These are phyloP conservation scores for Vicia faba DNA, from an alignment of 306 rosid genomes.

Conservation along the genomic window DNA sequence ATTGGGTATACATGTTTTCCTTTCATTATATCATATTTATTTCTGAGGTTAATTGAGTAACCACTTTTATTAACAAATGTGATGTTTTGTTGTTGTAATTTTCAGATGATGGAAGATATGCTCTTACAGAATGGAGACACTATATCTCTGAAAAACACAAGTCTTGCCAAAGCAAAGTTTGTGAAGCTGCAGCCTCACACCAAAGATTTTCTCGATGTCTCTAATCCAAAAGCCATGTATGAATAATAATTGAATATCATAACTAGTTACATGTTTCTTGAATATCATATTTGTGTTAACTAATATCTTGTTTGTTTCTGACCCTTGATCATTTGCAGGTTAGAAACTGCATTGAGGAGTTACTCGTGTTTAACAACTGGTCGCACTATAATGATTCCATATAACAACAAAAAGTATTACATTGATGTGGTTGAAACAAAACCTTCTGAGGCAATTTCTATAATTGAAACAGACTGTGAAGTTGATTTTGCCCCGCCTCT, in stretches of 20 bases:
- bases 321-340: conserved; percentile 36
- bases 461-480: conserved; percentile 57
- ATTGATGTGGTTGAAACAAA: conserved; percentile 56
- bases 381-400: conserved; percentile 58
- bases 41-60: not conserved
- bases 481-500: conserved; percentile 62
- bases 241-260: not conserved
- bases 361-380: conserved; percentile 60
- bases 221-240: conserved; percentile 55
- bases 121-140: conserved; percentile 45
- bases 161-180: conserved; percentile 46
- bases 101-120: conserved; percentile 66
- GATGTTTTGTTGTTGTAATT: not conserved
- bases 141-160: conserved; percentile 46
- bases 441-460: conserved; percentile 52
- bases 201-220: conserved; percentile 53
- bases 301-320: conserved; percentile 19
- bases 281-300: not conserved
- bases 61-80: conserved; percentile 5
- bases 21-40: conserved; percentile 1
- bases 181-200: conserved; percentile 67
- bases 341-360: conserved; percentile 55
- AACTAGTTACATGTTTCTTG: not conserved
- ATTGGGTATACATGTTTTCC: conserved; percentile 52
- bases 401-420: conserved; percentile 53